phyloP scores from a whole-genome alignment of 2,329 filamentous ascomycete genomes.

The Zymoseptoria pseudotritici region DNA sequence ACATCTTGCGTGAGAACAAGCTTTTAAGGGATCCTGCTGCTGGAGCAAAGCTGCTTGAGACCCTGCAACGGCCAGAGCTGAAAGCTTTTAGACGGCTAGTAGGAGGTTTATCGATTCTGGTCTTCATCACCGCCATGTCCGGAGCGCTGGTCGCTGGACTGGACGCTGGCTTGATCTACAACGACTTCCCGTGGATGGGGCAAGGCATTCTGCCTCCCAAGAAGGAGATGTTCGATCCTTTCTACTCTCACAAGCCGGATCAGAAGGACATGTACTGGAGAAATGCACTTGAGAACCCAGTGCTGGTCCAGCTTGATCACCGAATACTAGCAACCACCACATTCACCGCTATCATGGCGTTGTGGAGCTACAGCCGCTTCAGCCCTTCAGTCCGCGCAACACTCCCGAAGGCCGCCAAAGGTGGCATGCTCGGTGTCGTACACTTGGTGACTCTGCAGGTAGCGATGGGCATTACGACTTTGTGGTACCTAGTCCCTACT shows the following conservation, averaged over 20 bases:
- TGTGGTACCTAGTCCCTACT: conserved; percentile 89
- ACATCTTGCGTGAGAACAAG: conserved; percentile 69
- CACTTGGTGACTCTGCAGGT: conserved; percentile 79
- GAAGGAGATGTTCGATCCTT: conserved; percentile 74
- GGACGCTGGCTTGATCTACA: conserved; percentile 95
- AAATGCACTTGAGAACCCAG: conserved; percentile 96
- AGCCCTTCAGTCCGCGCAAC: conserved; percentile 54
- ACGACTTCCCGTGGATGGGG: conserved; percentile 97
- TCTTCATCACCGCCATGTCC: conserved; percentile 88
- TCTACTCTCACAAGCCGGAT: conserved; percentile 75
- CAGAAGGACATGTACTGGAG: conserved; percentile 86
- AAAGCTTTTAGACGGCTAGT: conserved; percentile 66
- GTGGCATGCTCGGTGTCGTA: conserved; percentile 70
- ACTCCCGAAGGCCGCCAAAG: conserved; percentile 54
- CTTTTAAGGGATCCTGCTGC: conserved; percentile 61
- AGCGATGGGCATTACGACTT: conserved; percentile 75
- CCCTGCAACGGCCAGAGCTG: conserved; percentile 61
- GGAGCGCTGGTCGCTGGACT: conserved; percentile 89
- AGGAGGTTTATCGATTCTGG: conserved; percentile 61
- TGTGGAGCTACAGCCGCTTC: conserved; percentile 74
- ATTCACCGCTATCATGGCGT: conserved; percentile 68
- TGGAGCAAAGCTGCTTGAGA: conserved; percentile 45
- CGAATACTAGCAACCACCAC: conserved; percentile 85
- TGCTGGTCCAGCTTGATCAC: conserved; percentile 90
- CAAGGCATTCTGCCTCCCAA: conserved; percentile 70